Evolutionary conservation across 2,329 filamentous ascomycete genomes (phyloP).

Genomic region (Cercospora berteroae): DNA sequence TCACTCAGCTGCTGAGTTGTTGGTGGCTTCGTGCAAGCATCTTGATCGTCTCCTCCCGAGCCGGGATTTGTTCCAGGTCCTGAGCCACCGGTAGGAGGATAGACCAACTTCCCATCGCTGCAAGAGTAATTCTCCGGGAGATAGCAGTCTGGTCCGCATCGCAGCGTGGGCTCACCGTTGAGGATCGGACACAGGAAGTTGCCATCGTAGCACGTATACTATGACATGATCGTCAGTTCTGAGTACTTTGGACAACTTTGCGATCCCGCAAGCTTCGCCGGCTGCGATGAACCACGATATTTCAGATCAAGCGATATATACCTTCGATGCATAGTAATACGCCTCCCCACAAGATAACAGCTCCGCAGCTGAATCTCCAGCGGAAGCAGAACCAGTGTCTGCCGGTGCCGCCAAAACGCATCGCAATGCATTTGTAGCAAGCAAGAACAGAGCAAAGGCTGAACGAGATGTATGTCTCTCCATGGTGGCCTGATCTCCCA

Average conservation of each 20-base stretch:
- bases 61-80: neutral
- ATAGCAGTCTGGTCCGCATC: constrained; percentile 41
- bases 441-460: neutral
- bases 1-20: constrained; percentile 52
- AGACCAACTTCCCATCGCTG: constrained; percentile 27
- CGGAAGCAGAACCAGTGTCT: neutral
- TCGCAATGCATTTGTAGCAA: neutral
- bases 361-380: neutral
- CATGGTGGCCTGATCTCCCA: neutral
- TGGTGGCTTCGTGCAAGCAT: constrained; percentile 30
- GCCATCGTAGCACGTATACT: constrained; percentile 43
- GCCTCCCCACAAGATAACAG: constrained; percentile 9
- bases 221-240: neutral
- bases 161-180: constrained; percentile 36
- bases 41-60: neutral
- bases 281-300: neutral
- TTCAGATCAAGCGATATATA: neutral
- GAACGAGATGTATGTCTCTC: neutral
- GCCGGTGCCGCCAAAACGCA: neutral
- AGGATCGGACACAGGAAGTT: constrained; percentile 41
- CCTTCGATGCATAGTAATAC: constrained; percentile 10
- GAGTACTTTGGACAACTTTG: neutral
- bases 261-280: neutral
- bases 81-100: constrained; percentile 26
- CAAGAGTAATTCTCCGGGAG: constrained; percentile 36